Evolutionary conservation across 2,329 filamentous ascomycete species (phyloP).

Genomic region (Diaporthe nobilis): DNA sequence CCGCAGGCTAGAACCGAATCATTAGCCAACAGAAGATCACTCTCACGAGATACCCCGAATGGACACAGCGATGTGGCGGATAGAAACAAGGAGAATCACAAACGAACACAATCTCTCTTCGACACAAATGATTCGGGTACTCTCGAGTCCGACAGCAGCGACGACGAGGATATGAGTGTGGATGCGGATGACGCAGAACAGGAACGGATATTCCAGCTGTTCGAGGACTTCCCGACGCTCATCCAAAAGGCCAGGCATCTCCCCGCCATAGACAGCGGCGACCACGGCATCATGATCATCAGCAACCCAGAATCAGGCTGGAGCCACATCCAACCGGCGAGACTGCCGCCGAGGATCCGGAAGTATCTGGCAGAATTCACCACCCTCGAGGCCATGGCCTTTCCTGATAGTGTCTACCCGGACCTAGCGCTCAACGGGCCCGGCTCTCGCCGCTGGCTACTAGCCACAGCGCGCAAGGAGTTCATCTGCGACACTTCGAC

Average conservation of each 20-base stretch:
- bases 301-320: constrained; percentile 9
- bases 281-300: constrained; percentile 19
- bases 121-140: background rate
- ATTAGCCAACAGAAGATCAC: background rate
- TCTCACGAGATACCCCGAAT: background rate
- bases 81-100: constrained; percentile 1
- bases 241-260: constrained; percentile 16
- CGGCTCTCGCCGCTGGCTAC: constrained; percentile 35
- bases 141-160: constrained; percentile 23
- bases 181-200: background rate
- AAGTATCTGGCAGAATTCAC: constrained; percentile 33
- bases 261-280: background rate
- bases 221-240: constrained; percentile 35
- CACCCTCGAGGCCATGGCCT: background rate
- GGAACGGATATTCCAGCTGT: background rate
- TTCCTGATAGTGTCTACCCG: background rate
- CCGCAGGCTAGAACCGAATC: background rate
- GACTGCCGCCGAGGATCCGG: constrained; percentile 14
- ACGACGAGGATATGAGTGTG: background rate
- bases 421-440: background rate
- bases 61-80: background rate
- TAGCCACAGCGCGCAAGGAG: constrained; percentile 29
- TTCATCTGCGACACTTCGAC: constrained; percentile 28
- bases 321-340: background rate
- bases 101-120: background rate